Base-by-base conservation (phyloP, 2,329 filamentous ascomycete genomes). In the Karstenula rhodostoma region DNA sequence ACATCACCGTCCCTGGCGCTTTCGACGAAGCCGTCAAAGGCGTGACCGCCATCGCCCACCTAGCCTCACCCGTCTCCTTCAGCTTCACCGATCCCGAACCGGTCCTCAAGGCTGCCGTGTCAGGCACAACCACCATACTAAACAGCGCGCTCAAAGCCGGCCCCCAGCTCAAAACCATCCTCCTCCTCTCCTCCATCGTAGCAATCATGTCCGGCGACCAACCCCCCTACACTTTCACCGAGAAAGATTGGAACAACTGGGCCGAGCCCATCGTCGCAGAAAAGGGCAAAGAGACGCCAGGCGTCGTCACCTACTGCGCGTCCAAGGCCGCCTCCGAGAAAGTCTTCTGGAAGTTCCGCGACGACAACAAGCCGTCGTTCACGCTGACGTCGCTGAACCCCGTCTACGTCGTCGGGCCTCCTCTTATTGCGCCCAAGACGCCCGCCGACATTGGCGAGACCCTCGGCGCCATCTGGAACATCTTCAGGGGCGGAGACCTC, bases 401-500 rank as follows among this genome's bases (percentile, higher is more conserved):
- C 9, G 69, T 73, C 4, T 78, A 80, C 56, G 79, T 82, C 3
- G 76, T 76, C 10, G 81, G 81, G 0, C 80, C 81, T 0, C 77
- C 80, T 0, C 62, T 79, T 1, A 57, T 74, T 1, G 57, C 74
- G 1, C 79, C 78, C 0, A 59, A 66, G 8, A 69, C 72, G 0
- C 58, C 64, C 0, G 66, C 67, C 1, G 68, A 73, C 29, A 66
- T 83, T 29, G 73, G 71, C 40, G 70, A 75, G 48, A 78, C 80
- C 0, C 70, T 74, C 27, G 43, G 52, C 13, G 64, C 73, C 4
- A 67, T 81, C 49, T 80, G 65, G 59, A 56, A 73, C 1, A 64
- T 81, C 9, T 73, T 81, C 55, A 69, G 74, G 0, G 79, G 80
- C 22, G 51, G 59, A 1, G 58, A 72, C 1, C 62, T 74, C 48